A percentile compares a stretch with the other conserved stretches of the same genome.
phyloP scores from a whole-genome alignment of 1,284 basidiomycete species.

The Rhodotorula sp. region DNA sequence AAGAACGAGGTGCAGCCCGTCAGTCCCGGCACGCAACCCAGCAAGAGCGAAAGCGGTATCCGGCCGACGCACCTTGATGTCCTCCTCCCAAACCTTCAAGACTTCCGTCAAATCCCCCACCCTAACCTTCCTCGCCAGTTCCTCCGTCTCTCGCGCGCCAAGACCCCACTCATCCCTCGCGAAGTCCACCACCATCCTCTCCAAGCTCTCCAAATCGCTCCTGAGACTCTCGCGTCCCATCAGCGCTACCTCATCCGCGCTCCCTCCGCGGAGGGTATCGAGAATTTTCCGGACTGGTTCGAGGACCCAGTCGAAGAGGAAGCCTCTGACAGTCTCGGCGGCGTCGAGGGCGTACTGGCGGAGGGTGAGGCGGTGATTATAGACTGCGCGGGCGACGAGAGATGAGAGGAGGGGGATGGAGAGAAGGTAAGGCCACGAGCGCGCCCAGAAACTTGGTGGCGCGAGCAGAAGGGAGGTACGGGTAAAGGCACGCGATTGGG shows the following conservation, averaged over 20 bases:
- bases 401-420: constrained; percentile 31
- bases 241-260: constrained; percentile 60
- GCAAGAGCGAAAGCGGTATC: neutral
- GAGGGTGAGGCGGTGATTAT: constrained; percentile 43
- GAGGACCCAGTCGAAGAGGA: constrained; percentile 80
- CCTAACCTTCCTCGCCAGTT: constrained; percentile 66
- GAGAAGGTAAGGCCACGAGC: constrained; percentile 43
- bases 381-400: constrained; percentile 23
- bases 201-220: constrained; percentile 81
- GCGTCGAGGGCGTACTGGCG: constrained; percentile 62
- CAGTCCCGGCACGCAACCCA: neutral
- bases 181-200: constrained; percentile 86
- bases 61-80: constrained; percentile 63
- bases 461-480: constrained; percentile 6
- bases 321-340: constrained; percentile 68
- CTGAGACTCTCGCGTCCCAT: constrained; percentile 72
- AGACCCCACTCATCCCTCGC: constrained; percentile 75
- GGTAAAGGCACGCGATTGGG: constrained; percentile 14
- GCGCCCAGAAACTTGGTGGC: constrained; percentile 30
- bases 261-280: constrained; percentile 76
- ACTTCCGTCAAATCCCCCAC: constrained; percentile 85
- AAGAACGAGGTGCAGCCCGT: neutral
- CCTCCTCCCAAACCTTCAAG: constrained; percentile 83
- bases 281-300: constrained; percentile 81
- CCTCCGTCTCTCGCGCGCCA: constrained; percentile 61